A percentile compares a stretch with the other conserved stretches of the same genome.
These are phyloP conservation scores for Sanguinoderma infundibulare DNA, from an alignment of 1,284 basidiomycete species.

Conservation along the genomic window DNA sequence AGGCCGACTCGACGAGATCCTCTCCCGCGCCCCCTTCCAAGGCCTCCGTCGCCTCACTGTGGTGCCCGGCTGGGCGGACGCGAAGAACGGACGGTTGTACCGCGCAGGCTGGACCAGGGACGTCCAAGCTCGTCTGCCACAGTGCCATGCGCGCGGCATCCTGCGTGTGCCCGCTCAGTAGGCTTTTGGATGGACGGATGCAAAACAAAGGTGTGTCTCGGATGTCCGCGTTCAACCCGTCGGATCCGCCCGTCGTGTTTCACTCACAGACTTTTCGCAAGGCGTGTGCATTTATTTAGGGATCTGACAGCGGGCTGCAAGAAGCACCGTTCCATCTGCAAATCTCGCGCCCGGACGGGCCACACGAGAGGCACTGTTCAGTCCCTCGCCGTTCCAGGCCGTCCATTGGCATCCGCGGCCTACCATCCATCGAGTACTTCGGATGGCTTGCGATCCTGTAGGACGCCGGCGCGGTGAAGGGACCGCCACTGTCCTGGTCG, in stretches of 20 bases:
- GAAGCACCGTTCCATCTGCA: too few species aligned
- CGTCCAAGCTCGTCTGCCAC: neutral
- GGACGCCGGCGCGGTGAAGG: neutral
- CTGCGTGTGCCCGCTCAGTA: neutral
- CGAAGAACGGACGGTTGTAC: neutral
- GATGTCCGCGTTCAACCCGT: too few species aligned
- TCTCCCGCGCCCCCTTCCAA: neutral
- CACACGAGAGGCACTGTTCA: neutral
- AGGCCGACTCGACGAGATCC: neutral
- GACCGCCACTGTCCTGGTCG: neutral
- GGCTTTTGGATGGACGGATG: neutral
- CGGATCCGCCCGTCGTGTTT: too few species aligned
- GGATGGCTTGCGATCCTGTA: neutral
- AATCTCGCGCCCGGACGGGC: too few species aligned
- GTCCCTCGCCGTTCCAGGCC: neutral
- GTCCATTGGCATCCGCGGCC: too few species aligned
- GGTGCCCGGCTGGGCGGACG: neutral
- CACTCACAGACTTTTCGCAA: too few species aligned
- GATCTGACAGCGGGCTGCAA: too few species aligned
- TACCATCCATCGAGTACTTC: too few species aligned
- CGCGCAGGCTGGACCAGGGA: neutral
- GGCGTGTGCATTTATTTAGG: too few species aligned
- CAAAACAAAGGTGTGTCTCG: too few species aligned
- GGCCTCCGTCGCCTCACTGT: neutral
- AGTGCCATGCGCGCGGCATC: neutral